Conservation (phyloP, 2,329 filamentous ascomycete genomes). For the Eutypa lata region DNA sequence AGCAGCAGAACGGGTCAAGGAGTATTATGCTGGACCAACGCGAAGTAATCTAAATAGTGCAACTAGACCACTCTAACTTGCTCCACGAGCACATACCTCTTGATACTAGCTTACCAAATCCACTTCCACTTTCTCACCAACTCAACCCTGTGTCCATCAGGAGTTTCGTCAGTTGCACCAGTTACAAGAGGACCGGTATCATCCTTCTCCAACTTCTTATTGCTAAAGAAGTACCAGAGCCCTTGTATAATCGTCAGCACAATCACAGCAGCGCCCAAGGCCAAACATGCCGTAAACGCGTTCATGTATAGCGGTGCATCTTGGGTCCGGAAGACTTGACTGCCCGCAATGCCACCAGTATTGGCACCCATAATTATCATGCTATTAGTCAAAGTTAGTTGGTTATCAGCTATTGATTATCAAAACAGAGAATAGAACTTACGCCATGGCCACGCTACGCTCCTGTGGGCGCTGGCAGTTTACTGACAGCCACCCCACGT, state of each 20-base stretch:
- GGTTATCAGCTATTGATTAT: neutral
- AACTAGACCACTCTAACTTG: too few species aligned
- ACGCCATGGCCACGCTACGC: slow-evolving; percentile 27
- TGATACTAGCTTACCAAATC: too few species aligned
- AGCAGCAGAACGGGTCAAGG: too few species aligned
- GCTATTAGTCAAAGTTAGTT: slow-evolving; percentile 14
- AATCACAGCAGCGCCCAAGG: slow-evolving; percentile 15
- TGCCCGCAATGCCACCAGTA: slow-evolving; percentile 19
- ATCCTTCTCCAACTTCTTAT: slow-evolving; percentile 13
- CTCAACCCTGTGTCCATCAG: slow-evolving; percentile 15
- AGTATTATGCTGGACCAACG: too few species aligned
- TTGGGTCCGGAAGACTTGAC: slow-evolving; percentile 24
- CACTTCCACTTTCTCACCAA: slow-evolving; percentile 21
- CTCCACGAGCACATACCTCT: too few species aligned
- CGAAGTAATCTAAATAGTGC: too few species aligned
- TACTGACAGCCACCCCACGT: slow-evolving; percentile 24
- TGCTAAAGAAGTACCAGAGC: slow-evolving; percentile 21
- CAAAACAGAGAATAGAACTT: too few species aligned
- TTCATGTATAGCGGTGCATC: slow-evolving; percentile 24
- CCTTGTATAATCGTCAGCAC: slow-evolving; percentile 14
- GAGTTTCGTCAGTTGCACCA: slow-evolving; percentile 9
- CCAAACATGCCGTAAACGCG: slow-evolving; percentile 21
- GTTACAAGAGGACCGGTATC: slow-evolving; percentile 9
- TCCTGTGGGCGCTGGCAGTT: slow-evolving; percentile 26
- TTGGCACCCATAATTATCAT: slow-evolving; percentile 29